Evolutionary conservation across 1,139 yeast species (phyloP), one percentile per base, ranked within the genome.

Genomic region (Scheffersomyces cryptocercus): DNA sequence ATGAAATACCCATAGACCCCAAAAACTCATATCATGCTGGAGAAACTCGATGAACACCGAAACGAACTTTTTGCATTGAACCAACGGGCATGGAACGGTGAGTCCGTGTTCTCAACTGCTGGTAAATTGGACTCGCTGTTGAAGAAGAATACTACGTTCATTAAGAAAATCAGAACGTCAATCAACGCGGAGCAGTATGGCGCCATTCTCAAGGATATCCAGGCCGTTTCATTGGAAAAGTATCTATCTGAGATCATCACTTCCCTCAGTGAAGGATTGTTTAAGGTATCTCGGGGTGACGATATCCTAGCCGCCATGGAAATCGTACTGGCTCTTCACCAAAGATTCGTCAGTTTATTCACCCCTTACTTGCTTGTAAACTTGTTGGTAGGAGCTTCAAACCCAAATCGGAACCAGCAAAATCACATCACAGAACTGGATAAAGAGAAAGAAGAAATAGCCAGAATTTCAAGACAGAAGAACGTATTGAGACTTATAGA

Each of bases 91-190:
- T 83, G 89, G 88, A 62, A 64, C 28, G 86, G 82, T 2, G 75
- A 68, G 29, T 54, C 47, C 7, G 62, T 58, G n/a, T 49, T 52
- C 14, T 36, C 41, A 10, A 45, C 66, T 1, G 58, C 71, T 1
- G 49, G 59, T 12, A 73, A 77, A 38, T 68, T 85, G 12, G 97
- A 91, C 58, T 73, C 95, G 0, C 84, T 93, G 41, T 68, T 91
- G 48, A 91, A 90, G 70, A 88, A 85, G 60, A 89, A 91, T 59
- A 84, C 90, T 4, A 86, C 90, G 0, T 88, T 89, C 54, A 84
- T 89, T 45, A 85, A 85, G 58, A 85, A 85, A 55, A 64, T 89
- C 41, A 76, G 84, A 49, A 71, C 78, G 3, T 73, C 84, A 3
- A 67, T 89, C 36, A 76, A 68, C 32, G 77, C 71, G 32, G 85